These are phyloP conservation scores for Misopates orontium DNA, from an alignment of 257 asterid species.

Conservation along the genomic window DNA sequence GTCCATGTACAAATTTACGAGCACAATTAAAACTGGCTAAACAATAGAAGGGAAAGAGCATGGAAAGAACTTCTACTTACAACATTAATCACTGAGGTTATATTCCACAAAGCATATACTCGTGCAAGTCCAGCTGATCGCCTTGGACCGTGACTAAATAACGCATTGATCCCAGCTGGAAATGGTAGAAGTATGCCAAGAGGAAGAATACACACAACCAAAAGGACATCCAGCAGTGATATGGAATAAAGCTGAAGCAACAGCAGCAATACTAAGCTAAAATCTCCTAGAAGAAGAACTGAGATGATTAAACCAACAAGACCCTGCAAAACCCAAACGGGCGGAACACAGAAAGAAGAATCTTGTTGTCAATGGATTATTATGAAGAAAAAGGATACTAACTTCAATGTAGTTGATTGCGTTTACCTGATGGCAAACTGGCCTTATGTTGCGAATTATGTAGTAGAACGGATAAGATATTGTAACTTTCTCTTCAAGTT, in stretches of 20 bases:
- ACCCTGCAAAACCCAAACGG: conserved; percentile 57
- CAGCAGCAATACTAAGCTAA: conserved; percentile 83
- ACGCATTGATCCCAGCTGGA: conserved; percentile 86
- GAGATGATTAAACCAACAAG: conserved; percentile 83
- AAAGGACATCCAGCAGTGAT: conserved; percentile 58
- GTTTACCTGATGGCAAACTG: conserved; percentile 82
- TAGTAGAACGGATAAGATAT: conserved; percentile 51
- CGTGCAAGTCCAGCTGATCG: conserved; percentile 88
- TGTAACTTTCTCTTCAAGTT: conserved; percentile 55
- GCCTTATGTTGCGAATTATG: conserved; percentile 62
- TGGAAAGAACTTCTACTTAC: conserved; percentile 53
- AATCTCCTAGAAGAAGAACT: conserved; percentile 78
- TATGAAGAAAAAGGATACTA: conserved; percentile 3
- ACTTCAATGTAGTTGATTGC: conserved; percentile 8
- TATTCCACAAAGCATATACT: conserved; percentile 81
- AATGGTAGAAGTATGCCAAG: conserved; percentile 81
- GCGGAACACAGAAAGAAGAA: conserved; percentile 20
- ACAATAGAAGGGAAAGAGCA: conserved; percentile 13
- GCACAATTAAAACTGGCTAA: not conserved
- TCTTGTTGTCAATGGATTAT: conserved; percentile 12
- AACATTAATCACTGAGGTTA: conserved; percentile 69
- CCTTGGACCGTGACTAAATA: conserved; percentile 82
- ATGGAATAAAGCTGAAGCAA: conserved; percentile 82
- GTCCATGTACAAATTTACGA: conserved; percentile 8
- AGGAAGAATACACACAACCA: conserved; percentile 74